Base-by-base conservation (phyloP, 2,329 filamentous ascomycete species). In the Aspergillus sojae region DNA sequence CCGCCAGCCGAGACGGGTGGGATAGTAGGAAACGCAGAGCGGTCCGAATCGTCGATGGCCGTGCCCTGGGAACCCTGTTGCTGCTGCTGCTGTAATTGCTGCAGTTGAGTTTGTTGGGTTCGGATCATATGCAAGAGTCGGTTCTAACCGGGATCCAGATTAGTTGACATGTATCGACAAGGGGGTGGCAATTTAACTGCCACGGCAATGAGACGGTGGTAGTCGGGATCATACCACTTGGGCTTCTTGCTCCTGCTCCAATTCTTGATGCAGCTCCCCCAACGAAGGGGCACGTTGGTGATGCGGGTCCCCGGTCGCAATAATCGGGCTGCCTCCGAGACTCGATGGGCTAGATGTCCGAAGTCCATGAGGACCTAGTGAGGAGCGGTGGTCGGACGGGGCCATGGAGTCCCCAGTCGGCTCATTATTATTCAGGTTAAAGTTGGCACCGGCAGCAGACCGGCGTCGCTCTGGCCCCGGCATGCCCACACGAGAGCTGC, bases 241-340 rank as follows among this genome's bases (percentile, higher is more conserved):
- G 19, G 80, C 81, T 71, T 84, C 82, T 66, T 84, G 82, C 66
- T 84, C 82, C 67, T 83, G 80, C 66, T 84, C 82, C 52, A 84
- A 67, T 65, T 83, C 81, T 66, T 84, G 82, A 69, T 84, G 82
- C 34, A 84, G 71, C 68, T 84, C 81, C 28, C 82, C 82, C 36
- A 84, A 66, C 34, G 80, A 83, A 6, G 81, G 81, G 28, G 81
- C 74, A 11, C 82, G 78, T 52, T 83, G 81, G 52, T 83, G 81
- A 65, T 82, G 80, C 21, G 80, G 80, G 68, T 82, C 80, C 26
- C 78, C 80, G 12, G 78, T 80, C 52, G 76, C 75, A 52, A 81
- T 77, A 32, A 77, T 70, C 45, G 79, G 75, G 59, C 77, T 80
- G 19, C 78, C 77, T 19, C 76, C 79, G 55, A 81, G 72, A 61